Evolutionary conservation across 176 grass and related monocot genomes (phyloP).

Genomic region (Rhynchospora breviuscula): DNA sequence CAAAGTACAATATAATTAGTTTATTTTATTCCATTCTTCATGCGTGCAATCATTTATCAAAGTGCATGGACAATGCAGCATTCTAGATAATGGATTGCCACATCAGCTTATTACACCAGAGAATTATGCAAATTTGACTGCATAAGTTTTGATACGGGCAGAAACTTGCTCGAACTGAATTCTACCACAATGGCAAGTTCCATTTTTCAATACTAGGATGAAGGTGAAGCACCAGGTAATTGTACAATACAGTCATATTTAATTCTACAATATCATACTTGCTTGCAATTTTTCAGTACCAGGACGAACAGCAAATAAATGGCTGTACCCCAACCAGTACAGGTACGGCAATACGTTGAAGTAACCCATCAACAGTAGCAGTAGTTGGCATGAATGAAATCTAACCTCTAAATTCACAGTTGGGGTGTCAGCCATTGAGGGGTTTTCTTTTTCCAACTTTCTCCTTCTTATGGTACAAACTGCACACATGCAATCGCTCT

Average conservation of each 20-base stretch:
- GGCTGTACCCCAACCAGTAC: not conserved
- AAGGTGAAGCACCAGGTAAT: not conserved
- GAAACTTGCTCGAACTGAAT: not conserved
- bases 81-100: not conserved
- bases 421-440: not conserved
- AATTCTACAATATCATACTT: too few relatives aligned
- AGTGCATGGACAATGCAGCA: not conserved
- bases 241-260: not conserved
- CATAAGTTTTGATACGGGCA: not conserved
- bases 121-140: not conserved
- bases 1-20: not conserved
- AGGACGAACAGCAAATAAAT: not conserved
- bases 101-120: not conserved
- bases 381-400: not conserved
- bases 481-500: constrained; percentile 29
- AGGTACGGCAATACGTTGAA: not conserved
- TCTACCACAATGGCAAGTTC: not conserved
- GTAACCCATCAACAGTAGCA: not conserved
- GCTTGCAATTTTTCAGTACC: not conserved
- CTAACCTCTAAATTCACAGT: constrained; percentile 20
- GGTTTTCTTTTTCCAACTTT: constrained; percentile 22
- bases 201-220: not conserved
- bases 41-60: not conserved
- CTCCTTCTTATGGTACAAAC: constrained; percentile 28
- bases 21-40: not conserved